A percentile compares a stretch with the other conserved stretches of the same genome.
These are phyloP conservation scores for Hypoxylon crocopeplum DNA, from an alignment of 495 filamentous ascomycete genomes.

Conservation along the genomic window DNA sequence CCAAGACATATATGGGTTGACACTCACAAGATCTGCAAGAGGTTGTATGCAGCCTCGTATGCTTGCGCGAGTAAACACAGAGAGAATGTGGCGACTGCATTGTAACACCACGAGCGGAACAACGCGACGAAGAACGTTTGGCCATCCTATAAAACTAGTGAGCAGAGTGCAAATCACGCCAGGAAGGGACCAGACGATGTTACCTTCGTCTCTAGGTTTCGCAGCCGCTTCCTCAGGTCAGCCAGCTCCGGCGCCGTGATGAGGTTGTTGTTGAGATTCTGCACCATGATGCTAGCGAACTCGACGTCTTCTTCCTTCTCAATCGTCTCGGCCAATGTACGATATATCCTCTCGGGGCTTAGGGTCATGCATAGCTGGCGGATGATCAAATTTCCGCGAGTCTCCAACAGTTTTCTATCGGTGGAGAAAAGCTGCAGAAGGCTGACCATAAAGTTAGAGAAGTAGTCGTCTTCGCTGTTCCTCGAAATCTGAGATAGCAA, in stretches of 20 bases:
- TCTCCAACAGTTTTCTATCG: slow-evolving; percentile 88
- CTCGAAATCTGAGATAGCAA: slow-evolving; percentile 94
- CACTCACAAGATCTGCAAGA: slow-evolving; percentile 92
- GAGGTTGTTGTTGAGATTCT: slow-evolving; percentile 98
- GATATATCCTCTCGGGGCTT: slow-evolving; percentile 93
- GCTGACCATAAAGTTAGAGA: slow-evolving; percentile 97
- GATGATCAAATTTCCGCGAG: slow-evolving; percentile 94
- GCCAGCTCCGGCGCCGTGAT: slow-evolving; percentile 96
- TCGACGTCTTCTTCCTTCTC: slow-evolving; percentile 98
- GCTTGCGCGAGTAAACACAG: slow-evolving; percentile 95
- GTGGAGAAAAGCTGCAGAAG: slow-evolving; percentile 94
- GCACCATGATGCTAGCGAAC: slow-evolving; percentile 99
- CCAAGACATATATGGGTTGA: neutral
- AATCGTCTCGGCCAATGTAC: slow-evolving; percentile 93
- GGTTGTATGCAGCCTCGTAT: slow-evolving; percentile 97
- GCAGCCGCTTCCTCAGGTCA: slow-evolving; percentile 85
- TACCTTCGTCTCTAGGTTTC: slow-evolving; percentile 88
- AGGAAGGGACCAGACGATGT: neutral
- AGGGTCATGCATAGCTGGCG: slow-evolving; percentile 91
- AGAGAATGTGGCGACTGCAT: slow-evolving; percentile 96
- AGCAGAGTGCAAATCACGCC: neutral
- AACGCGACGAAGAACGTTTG: slow-evolving; percentile 94
- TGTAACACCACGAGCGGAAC: slow-evolving; percentile 98
- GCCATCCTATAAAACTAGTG: slow-evolving; percentile 68
- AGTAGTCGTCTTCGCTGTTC: slow-evolving; percentile 96